Conservation (phyloP, 495 filamentous ascomycete species). For the Thozetella sp. region DNA sequence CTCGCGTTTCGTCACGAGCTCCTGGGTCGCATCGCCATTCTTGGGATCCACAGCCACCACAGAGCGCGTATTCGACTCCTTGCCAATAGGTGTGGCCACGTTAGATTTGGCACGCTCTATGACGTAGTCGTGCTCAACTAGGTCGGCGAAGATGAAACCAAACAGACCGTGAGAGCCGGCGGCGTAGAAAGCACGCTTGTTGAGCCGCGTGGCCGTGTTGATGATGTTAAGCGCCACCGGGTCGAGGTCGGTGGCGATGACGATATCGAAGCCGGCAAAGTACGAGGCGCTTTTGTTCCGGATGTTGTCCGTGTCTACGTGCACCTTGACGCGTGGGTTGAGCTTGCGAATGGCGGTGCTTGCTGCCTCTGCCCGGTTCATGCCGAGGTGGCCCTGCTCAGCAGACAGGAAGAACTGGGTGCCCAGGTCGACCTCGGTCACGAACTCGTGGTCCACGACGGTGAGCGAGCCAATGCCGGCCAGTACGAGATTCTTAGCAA, state of each 20-base stretch:
- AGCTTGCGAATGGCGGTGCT: constrained; percentile 76
- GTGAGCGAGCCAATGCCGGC: constrained; percentile 93
- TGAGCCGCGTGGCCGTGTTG: constrained; percentile 79
- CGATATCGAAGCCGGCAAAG: constrained; percentile 78
- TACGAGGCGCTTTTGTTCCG: constrained; percentile 65
- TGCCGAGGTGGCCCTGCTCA: constrained; percentile 65
- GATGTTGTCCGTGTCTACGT: constrained; percentile 67
- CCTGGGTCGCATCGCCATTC: constrained; percentile 67
- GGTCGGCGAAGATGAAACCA: constrained; percentile 92
- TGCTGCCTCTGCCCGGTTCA: constrained; percentile 84
- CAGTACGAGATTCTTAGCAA: constrained; percentile 96
- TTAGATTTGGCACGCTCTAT: constrained; percentile 86
- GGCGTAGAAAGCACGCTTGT: constrained; percentile 82
- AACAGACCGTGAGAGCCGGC: constrained; percentile 87
- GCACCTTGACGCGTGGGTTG: constrained; percentile 85
- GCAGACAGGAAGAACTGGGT: constrained; percentile 86
- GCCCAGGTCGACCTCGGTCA: constrained; percentile 81
- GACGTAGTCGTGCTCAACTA: constrained; percentile 85
- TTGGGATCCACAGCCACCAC: constrained; percentile 72
- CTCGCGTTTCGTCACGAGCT: constrained; percentile 92
- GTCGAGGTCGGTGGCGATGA: constrained; percentile 90
- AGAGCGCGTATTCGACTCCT: constrained; percentile 77
- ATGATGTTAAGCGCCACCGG: constrained; percentile 70
- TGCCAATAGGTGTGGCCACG: constrained; percentile 57
- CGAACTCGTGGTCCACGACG: constrained; percentile 77